These are phyloP conservation scores for Cryptococcus neoformans DNA, from an alignment of 1,284 basidiomycete species.

Conservation along the genomic window DNA sequence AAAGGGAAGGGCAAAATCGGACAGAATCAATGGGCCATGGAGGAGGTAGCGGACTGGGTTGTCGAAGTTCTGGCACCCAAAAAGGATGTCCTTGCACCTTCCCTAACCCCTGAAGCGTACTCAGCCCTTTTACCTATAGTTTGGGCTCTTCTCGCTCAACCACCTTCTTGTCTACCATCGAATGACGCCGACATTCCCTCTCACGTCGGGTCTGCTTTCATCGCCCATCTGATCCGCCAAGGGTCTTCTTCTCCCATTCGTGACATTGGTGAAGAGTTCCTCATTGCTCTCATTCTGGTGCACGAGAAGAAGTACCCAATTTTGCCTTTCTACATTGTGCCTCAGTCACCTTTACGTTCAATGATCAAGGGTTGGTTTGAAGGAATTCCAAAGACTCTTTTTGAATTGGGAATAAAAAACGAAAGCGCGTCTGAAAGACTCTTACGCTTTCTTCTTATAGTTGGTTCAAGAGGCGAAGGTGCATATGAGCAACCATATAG, in stretches of 20 bases:
- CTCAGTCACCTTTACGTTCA: slow-evolving; percentile 16
- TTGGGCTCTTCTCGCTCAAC: slow-evolving; percentile 69
- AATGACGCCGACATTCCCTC: slow-evolving; percentile 22
- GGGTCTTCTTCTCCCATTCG: slow-evolving; percentile 43
- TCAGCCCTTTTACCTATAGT: slow-evolving; percentile 71
- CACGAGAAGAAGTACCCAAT: slow-evolving; percentile 38
- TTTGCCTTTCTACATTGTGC: slow-evolving; percentile 41
- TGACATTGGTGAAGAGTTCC: slow-evolving; percentile 62
- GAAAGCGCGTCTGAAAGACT: slow-evolving; percentile 59
- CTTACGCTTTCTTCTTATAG: slow-evolving; percentile 22
- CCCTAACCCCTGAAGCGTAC: slow-evolving; percentile 63
- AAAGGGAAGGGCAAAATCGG: slow-evolving; percentile 12
- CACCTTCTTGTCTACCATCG: slow-evolving; percentile 17
- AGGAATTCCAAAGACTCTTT: slow-evolving; percentile 72
- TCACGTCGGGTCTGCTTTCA: slow-evolving; percentile 28
- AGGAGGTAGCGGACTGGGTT: slow-evolving; percentile 61
- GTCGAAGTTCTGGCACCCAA: slow-evolving; percentile 57
- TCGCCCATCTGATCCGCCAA: slow-evolving; percentile 41
- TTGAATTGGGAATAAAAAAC: slow-evolving; percentile 71
- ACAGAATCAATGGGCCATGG: slow-evolving; percentile 28
- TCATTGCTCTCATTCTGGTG: slow-evolving; percentile 66
- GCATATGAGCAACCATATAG: slow-evolving; percentile 17
- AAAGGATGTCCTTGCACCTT: slow-evolving; percentile 50
- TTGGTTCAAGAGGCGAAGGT: slow-evolving; percentile 23
- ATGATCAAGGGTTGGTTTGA: slow-evolving; percentile 48